These are phyloP conservation scores for Acanthochlamys bracteata DNA, from an alignment of 106 monocot species.

Conservation along the genomic window DNA sequence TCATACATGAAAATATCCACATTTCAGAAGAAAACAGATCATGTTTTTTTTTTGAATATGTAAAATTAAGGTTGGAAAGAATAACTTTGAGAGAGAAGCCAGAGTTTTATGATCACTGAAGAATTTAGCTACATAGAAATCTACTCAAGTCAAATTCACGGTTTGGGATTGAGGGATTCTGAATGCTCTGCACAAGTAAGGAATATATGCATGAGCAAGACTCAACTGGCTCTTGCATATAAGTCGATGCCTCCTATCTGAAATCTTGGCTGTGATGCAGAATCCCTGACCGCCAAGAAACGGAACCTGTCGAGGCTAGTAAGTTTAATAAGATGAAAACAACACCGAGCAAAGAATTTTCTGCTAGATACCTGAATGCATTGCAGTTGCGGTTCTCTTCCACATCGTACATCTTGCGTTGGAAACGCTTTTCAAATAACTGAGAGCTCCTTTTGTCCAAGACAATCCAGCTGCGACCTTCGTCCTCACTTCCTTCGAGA, in stretches of 20 bases:
- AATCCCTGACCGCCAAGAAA: constrained; percentile 53
- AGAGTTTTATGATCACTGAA: too few relatives aligned
- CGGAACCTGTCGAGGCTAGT: constrained; percentile 33
- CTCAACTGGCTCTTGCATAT: constrained; percentile 23
- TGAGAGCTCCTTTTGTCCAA: constrained; percentile 50
- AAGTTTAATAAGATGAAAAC: neutral
- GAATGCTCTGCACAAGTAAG: too few relatives aligned
- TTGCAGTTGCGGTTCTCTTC: constrained; percentile 22
- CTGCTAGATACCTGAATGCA: constrained; percentile 50
- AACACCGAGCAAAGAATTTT: too few relatives aligned
- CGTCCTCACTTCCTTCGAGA: constrained; percentile 62
- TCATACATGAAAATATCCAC: too few relatives aligned
- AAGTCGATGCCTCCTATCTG: constrained; percentile 79
- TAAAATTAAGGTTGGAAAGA: too few relatives aligned
- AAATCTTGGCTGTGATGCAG: constrained; percentile 46
- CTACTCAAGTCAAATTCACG: too few relatives aligned
- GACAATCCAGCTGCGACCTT: constrained; percentile 51
- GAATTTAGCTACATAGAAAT: too few relatives aligned
- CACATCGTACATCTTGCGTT: constrained; percentile 46
- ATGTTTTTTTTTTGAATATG: too few relatives aligned
- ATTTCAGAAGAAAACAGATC: too few relatives aligned
- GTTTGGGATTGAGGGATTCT: too few relatives aligned
- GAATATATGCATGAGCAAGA: too few relatives aligned
- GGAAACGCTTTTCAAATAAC: constrained; percentile 56
- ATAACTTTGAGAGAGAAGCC: too few relatives aligned